Percentiles rank a stretch among this genome's conserved stretches.
Conservation (phyloP, 805 yeast species). For the Candida ascalaphidarum region DNA sequence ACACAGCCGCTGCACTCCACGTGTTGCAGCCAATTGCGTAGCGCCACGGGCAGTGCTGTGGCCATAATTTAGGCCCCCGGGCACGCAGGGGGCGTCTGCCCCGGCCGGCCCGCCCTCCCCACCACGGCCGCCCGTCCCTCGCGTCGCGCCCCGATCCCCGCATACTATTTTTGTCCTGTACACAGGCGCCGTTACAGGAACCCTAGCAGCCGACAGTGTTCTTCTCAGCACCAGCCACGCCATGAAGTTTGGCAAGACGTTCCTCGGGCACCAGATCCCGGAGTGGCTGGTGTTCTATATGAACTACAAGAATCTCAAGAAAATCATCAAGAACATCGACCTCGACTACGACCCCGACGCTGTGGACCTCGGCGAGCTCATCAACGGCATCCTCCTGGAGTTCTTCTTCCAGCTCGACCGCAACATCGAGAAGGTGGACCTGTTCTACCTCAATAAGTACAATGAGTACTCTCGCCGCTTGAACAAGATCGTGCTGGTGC, state of each 20-base stretch:
- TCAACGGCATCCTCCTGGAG: slow-evolving; percentile 43
- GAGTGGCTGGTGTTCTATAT: slow-evolving; percentile 83
- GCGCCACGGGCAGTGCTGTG: no score
- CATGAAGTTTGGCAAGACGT: slow-evolving; percentile 79
- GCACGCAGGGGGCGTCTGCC: no score
- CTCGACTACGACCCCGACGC: slow-evolving; percentile 25
- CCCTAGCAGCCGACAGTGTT: no score
- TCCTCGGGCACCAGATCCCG: slow-evolving; percentile 81
- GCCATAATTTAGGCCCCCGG: no score
- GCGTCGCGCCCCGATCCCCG: no score
- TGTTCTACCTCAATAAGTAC: slow-evolving; percentile 65
- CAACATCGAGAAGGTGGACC: slow-evolving; percentile 74
- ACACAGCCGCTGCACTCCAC: no score
- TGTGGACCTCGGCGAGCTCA: slow-evolving; percentile 18
- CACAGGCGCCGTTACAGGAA: no score
- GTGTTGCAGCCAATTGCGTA: no score
- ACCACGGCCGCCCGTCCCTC: no score
- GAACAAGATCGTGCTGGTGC: slow-evolving; percentile 30
- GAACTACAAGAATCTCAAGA: slow-evolving; percentile 79
- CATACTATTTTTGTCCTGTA: no score
- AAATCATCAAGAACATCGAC: slow-evolving; percentile 61
- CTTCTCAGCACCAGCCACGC: no score
- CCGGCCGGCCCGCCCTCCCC: no score
- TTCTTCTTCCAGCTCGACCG: slow-evolving; percentile 76
- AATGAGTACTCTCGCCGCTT: slow-evolving; percentile 69